These are phyloP conservation scores for Debaryomyces castellii DNA, from an alignment of 805 yeast genomes.

Conservation along the genomic window DNA sequence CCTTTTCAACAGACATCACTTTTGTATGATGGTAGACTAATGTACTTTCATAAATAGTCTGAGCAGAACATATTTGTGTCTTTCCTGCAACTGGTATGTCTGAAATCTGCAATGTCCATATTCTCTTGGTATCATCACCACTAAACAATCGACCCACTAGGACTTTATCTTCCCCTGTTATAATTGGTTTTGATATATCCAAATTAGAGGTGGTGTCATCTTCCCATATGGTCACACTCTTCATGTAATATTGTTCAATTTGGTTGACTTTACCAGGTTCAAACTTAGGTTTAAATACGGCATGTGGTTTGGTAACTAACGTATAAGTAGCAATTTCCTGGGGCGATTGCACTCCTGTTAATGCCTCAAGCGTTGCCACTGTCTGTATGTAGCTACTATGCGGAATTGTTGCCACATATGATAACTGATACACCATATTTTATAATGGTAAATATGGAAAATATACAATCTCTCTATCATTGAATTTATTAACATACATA, in stretches of 20 bases:
- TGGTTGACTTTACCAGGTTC: constrained; percentile 58
- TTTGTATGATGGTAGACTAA: constrained; percentile 48
- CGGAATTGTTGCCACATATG: constrained; percentile 46
- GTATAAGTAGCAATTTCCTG: constrained; percentile 48
- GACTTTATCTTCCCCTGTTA: constrained; percentile 15
- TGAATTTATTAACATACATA: background rate
- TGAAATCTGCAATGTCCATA: constrained; percentile 63
- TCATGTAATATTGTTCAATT: constrained; percentile 53
- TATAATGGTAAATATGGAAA: background rate
- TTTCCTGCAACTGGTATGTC: constrained; percentile 79
- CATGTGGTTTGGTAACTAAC: constrained; percentile 48
- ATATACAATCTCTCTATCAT: background rate
- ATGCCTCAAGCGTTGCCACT: constrained; percentile 47
- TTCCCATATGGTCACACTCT: constrained; percentile 50
- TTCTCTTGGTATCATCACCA: constrained; percentile 17
- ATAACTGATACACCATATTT: constrained; percentile 55
- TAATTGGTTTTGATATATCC: constrained; percentile 26
- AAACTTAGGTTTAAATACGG: constrained; percentile 51
- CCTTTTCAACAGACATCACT: constrained; percentile 12
- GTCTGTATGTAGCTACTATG: constrained; percentile 42
- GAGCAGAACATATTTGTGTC: constrained; percentile 57
- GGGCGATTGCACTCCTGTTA: constrained; percentile 49
- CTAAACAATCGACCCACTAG: constrained; percentile 31
- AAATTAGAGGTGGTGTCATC: constrained; percentile 20
- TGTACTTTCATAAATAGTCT: constrained; percentile 65